Percentiles rank a stretch among this genome's conserved stretches.
Conservation (phyloP, 768 basidiomycete genomes). For the Panaeolus papilionaceus region DNA sequence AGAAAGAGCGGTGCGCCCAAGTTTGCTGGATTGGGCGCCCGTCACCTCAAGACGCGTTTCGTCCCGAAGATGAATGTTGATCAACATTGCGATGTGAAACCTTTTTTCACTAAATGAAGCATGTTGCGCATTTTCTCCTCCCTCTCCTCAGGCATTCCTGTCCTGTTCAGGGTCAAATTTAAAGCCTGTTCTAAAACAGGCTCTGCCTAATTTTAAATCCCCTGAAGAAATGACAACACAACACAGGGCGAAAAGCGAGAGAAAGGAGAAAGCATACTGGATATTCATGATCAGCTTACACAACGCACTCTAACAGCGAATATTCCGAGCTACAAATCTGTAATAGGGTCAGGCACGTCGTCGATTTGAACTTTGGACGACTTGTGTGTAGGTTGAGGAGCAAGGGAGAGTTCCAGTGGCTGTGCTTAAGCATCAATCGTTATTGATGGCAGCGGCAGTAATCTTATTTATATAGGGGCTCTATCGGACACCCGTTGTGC, state of each 20-base stretch:
- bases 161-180: neutral
- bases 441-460: neutral
- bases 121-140: neutral
- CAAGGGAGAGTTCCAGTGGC: neutral
- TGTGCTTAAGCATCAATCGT: neutral
- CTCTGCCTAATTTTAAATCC: neutral
- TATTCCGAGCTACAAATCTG: neutral
- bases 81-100: conserved; percentile 8
- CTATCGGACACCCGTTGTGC: neutral
- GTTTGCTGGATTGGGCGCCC: conserved; percentile 8
- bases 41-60: neutral
- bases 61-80: neutral
- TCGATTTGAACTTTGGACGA: neutral
- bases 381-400: neutral
- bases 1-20: neutral
- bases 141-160: neutral
- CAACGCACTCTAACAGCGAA: neutral
- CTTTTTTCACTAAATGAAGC: neutral
- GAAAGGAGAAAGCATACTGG: neutral
- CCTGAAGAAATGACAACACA: neutral
- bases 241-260: neutral
- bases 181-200: neutral
- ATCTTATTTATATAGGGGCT: conserved; percentile 10
- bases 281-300: neutral
- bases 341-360: neutral